These are phyloP conservation scores for Hamamelis virginiana DNA, from an alignment of 164 flowering plant species.

Conservation along the genomic window DNA sequence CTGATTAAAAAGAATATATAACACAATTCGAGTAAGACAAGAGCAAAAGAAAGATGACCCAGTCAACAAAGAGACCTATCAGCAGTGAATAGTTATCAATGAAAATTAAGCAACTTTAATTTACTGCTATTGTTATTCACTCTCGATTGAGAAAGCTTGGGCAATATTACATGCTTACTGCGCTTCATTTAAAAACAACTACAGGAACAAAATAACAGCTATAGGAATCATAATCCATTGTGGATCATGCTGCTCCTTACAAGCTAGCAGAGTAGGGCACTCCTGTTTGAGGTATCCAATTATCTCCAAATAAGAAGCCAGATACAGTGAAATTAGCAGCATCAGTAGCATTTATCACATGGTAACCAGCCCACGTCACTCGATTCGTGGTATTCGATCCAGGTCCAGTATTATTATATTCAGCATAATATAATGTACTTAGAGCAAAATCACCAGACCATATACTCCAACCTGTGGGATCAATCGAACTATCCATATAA, in stretches of 20 bases:
- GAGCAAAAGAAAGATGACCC: too few species aligned
- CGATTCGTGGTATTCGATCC: constrained; percentile 29
- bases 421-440: constrained; percentile 29
- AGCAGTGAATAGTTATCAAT: too few species aligned
- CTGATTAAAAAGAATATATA: too few species aligned
- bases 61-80: too few species aligned
- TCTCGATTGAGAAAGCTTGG: too few species aligned
- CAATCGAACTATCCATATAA: constrained; percentile 23
- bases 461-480: constrained; percentile 32
- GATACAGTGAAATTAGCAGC: constrained; percentile 34
- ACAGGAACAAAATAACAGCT: too few species aligned
- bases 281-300: constrained; percentile 37
- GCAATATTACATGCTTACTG: too few species aligned
- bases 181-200: too few species aligned
- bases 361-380: constrained; percentile 44
- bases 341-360: constrained; percentile 16
- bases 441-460: constrained; percentile 33
- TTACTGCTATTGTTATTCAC: too few species aligned
- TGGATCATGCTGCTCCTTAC: not conserved
- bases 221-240: too few species aligned
- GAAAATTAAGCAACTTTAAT: too few species aligned
- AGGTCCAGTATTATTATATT: constrained; percentile 30
- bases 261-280: constrained; percentile 32
- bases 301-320: constrained; percentile 29
- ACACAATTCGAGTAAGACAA: too few species aligned